phyloP scores from a whole-genome alignment of 129 eudicot species.

The Flaveria brownii region DNA sequence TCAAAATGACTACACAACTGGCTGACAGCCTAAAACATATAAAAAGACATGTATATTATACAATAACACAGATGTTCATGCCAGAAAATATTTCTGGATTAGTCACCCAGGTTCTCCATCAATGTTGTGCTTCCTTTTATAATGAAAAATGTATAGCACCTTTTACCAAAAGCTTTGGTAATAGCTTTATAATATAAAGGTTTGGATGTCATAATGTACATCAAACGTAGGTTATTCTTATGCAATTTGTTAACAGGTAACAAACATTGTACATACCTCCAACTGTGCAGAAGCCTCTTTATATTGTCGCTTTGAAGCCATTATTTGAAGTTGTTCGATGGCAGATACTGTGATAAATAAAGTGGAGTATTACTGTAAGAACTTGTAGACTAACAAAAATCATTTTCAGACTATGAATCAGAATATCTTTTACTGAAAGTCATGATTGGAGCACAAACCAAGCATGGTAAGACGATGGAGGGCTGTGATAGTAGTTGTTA shows the following conservation, averaged over 20 bases:
- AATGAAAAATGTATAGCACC: background rate
- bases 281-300: constrained; percentile 99
- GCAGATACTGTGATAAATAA: constrained; percentile 73
- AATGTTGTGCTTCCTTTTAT: background rate
- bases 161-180: background rate
- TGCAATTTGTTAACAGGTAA: constrained; percentile 25
- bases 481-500: constrained; percentile 83
- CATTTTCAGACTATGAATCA: constrained; percentile 19
- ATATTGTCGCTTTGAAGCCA: constrained; percentile 98
- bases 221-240: background rate
- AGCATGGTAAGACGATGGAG: constrained; percentile 98
- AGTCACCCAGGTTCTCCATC: constrained; percentile 7
- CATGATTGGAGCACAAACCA: constrained; percentile 47
- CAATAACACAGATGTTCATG: constrained; percentile 15
- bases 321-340: constrained; percentile 95
- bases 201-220: constrained; percentile 13
- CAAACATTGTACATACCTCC: constrained; percentile 57
- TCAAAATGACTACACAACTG: constrained; percentile 99
- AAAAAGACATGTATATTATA: constrained; percentile 22
- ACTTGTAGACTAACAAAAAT: background rate
- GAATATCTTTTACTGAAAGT: background rate
- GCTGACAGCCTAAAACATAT: constrained; percentile 81
- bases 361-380: constrained; percentile 18
- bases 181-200: background rate
- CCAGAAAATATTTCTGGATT: constrained; percentile 3